Evolutionary conservation across 441 rosid genomes (phyloP), one percentile per base, ranked within the genome.

Genomic region (Arabidopsis hybrid): DNA sequence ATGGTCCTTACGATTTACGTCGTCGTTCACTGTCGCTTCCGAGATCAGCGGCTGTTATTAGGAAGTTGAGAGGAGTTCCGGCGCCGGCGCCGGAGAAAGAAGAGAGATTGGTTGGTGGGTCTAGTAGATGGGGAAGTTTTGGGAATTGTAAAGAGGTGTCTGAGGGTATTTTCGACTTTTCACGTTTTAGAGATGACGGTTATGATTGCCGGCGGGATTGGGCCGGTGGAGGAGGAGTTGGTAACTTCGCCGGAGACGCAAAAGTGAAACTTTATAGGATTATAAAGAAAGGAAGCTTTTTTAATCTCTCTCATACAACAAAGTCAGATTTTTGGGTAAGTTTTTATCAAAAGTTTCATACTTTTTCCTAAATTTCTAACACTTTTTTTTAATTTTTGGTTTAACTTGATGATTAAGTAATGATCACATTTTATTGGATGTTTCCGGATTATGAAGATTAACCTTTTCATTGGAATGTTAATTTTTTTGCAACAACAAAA

Each of bases 281-380:
- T 3, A 78, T 75, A 53, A 83, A 85, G 74, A 80, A 81, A 71
- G 71, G 65, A 51, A 85, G 77, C 65, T 67, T 84, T 67, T 56
- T 71, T 34, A 74, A 65, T 39, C 72, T 81, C 1, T 73, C 91
- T 63, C 73, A 79, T 39, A 32, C 88, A 6, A 40, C 85, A n/a
- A 81, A 80, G 65, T 86, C 95, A 57, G 82, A 82, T 39, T 73
- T 88, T 6, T 81, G 77, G 88, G 97, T 88, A 72, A 81, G 92
- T 51, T 34, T 35, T 3, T 18, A 42, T 58, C 14, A 74, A 67
- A 75, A 67, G 68, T 59, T 73, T 6, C 26, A 3, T 8, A 59
- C 49, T 39, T 34, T 50, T 67, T 3, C 9, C 12, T 6, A 31
- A 39, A 59, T 5, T 58, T 49, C 34, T 31, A 11, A 45, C 52